Percentiles rank a stretch among this genome's conserved stretches.
Evolutionary conservation across 768 basidiomycete species (phyloP).

Genomic region (Rhodotorula babjevae): DNA sequence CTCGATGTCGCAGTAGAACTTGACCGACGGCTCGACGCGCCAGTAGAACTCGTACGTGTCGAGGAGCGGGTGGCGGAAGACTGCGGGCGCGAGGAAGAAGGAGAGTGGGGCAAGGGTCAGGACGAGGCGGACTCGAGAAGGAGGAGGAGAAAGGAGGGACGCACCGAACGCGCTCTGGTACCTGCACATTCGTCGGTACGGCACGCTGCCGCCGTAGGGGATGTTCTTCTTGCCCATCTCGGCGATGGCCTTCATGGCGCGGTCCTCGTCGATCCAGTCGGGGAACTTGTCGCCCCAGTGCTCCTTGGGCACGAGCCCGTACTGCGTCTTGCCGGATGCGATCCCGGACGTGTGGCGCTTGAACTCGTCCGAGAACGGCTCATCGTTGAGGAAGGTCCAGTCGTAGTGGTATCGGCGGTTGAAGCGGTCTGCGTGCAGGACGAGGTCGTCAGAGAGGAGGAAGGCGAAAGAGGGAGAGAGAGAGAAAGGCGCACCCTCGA

Average conservation of each 20-base stretch:
- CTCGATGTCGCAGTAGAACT: conserved; percentile 47
- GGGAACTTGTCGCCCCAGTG: conserved; percentile 57
- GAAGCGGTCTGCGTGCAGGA: conserved; percentile 43
- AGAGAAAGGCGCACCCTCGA: conserved; percentile 11
- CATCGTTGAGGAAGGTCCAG: conserved; percentile 80
- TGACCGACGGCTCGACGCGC: conserved; percentile 81
- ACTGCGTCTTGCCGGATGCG: conserved; percentile 36
- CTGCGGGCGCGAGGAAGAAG: conserved; percentile 45
- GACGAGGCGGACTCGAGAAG: neutral
- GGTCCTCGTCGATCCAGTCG: conserved; percentile 14
- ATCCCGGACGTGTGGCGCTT: conserved; percentile 52
- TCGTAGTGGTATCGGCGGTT: conserved; percentile 55
- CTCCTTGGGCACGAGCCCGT: conserved; percentile 49
- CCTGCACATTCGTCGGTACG: neutral
- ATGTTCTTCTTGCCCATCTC: conserved; percentile 26
- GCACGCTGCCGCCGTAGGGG: conserved; percentile 16
- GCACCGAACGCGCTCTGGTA: neutral
- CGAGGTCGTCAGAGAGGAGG: too few relatives aligned
- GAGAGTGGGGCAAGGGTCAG: too few relatives aligned
- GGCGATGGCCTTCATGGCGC: conserved; percentile 1
- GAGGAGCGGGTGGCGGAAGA: conserved; percentile 72
- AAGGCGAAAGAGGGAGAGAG: neutral
- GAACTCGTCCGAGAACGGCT: conserved; percentile 63
- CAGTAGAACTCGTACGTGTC: conserved; percentile 75
- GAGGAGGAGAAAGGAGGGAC: too few relatives aligned